Evolutionary conservation across 108 stramenopile genomes (phyloP), one percentile per base, ranked within the genome.

Genomic region (Stephanodiscus minutulus): DNA sequence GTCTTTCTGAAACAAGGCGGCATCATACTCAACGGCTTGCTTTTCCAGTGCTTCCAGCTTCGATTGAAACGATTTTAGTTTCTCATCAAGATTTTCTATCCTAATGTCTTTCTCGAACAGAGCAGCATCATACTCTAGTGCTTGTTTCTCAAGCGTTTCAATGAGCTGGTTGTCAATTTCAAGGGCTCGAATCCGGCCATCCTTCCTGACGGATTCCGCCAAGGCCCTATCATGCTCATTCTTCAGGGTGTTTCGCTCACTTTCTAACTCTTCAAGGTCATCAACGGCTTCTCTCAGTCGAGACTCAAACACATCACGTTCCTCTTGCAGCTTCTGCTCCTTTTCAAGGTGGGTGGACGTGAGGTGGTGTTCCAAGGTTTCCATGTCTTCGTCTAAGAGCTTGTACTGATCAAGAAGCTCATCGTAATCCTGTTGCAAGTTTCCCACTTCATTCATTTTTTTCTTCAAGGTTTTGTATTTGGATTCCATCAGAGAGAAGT

Each of bases 231-330:
- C 78, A 57, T 57, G 37, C 53, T 53, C 50, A 2, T 15, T 64
- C 25, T 59, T 44, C 20, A 81, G 56, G 35, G 54, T 57, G 65
- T 74, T 59, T 9, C 79, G 39, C 60, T 81, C 79, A 64, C 31
- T 20, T 52, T 81, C 79, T 25, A 81, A 48, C 29, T 73, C 73
- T 43, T 81, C 72, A 28, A 81, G 46, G 46, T 81, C 72, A 21
- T 81, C 79, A 50, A 74, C 79, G 2, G 79, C 79, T 25, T 81
- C 79, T 43, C 65, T 69, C 22, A 81, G 36, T 29, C 68, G 66
- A 12, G 64, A 64, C 24, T 81, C 58, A 31, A 73, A 64, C 12
- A 74, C 29, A 48, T 81, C 79, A 35, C 79, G 54, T 48, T 70
- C 62, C 35, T 74, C 72, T 37, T 36, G 54, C 44, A 18, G 35